Evolutionary conservation across 768 basidiomycete genomes (phyloP).

Genomic region (Chalciporus sphaerocephalus): DNA sequence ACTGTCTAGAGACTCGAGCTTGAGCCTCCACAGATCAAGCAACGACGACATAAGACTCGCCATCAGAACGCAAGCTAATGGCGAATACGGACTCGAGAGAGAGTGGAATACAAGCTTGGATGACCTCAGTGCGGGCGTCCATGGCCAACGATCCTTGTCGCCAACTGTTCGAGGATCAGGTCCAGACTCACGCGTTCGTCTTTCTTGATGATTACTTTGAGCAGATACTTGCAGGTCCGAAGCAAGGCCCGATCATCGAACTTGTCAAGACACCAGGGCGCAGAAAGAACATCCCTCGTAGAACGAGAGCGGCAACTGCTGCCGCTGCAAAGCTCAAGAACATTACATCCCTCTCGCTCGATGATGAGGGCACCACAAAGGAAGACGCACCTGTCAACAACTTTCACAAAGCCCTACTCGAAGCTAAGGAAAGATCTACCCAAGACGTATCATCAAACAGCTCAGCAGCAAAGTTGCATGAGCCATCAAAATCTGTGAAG

Average conservation of each 20-base stretch:
- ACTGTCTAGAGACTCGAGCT: too few species aligned
- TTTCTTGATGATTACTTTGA: conserved; percentile 79
- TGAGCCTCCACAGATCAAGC: background rate
- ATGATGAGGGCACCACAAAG: conserved; percentile 38
- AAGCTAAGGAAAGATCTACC: conserved; percentile 26
- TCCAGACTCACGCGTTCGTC: conserved; percentile 70
- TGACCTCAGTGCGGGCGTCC: conserved; percentile 56
- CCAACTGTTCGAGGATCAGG: conserved; percentile 65
- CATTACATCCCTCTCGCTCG: conserved; percentile 38
- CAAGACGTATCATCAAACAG: background rate
- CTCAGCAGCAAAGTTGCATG: background rate
- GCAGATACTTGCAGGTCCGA: conserved; percentile 59
- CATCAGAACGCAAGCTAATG: conserved; percentile 6
- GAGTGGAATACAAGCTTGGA: conserved; percentile 64
- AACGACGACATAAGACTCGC: background rate
- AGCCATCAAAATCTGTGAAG: conserved; percentile 2
- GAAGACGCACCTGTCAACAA: conserved; percentile 44
- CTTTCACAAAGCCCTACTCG: conserved; percentile 44
- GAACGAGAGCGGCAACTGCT: conserved; percentile 40
- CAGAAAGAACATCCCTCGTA: conserved; percentile 53
- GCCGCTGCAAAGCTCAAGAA: conserved; percentile 44
- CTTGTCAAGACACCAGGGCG: conserved; percentile 82
- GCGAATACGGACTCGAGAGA: conserved; percentile 8
- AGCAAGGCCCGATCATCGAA: conserved; percentile 70
- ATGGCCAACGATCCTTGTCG: conserved; percentile 74